Conservation (phyloP, 2,329 filamentous ascomycete species). For the Phialophora verrucosa region DNA sequence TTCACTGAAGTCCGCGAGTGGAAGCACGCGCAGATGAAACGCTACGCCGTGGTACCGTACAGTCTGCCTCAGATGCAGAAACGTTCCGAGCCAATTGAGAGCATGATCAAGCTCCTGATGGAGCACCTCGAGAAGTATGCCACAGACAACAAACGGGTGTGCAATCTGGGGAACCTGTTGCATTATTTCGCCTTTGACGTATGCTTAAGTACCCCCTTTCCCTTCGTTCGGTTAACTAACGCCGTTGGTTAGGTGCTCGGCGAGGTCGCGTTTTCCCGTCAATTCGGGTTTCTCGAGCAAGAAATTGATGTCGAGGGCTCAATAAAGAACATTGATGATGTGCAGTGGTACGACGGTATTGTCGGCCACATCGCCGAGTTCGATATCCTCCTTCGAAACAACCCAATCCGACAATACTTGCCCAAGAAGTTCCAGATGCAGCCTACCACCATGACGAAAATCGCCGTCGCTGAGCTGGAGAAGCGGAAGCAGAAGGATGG, state of each 20-base stretch:
- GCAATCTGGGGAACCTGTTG: constrained; percentile 53
- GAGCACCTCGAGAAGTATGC: constrained; percentile 52
- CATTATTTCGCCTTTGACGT: constrained; percentile 49
- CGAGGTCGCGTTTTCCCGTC: constrained; percentile 48
- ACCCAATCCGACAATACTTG: constrained; percentile 56
- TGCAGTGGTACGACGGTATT: constrained; percentile 42
- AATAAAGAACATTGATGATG: constrained; percentile 53
- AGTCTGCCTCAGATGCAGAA: constrained; percentile 40
- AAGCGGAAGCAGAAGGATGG: constrained; percentile 40
- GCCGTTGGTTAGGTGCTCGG: constrained; percentile 37
- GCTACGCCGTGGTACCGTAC: constrained; percentile 45
- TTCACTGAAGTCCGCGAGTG: constrained; percentile 62
- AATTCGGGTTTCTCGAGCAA: constrained; percentile 59
- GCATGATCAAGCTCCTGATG: constrained; percentile 54
- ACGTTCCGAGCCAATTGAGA: constrained; percentile 40
- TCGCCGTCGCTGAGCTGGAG: constrained; percentile 33
- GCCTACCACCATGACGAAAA: constrained; percentile 10
- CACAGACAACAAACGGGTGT: constrained; percentile 43
- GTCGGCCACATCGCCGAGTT: constrained; percentile 49
- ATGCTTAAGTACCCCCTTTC: constrained; percentile 42
- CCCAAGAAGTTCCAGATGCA: constrained; percentile 12
- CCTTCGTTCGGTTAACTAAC: constrained; percentile 8
- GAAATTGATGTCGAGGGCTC: constrained; percentile 58
- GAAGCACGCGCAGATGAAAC: constrained; percentile 63
- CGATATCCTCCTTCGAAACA: constrained; percentile 56